These are phyloP conservation scores for Xylaria flabelliformis DNA, from an alignment of 495 filamentous ascomycete species.

Conservation along the genomic window DNA sequence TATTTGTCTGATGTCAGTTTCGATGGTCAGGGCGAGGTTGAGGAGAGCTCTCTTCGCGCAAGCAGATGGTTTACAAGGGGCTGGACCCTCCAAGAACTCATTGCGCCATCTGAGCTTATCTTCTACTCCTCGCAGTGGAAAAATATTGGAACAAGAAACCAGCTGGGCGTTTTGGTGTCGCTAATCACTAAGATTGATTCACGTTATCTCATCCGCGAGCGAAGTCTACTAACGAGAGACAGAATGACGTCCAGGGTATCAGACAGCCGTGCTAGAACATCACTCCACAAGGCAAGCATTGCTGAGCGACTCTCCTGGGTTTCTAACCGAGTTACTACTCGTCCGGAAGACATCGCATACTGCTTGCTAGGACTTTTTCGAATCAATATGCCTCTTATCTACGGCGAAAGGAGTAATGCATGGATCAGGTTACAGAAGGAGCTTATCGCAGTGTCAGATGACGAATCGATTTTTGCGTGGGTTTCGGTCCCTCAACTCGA, in stretches of 20 bases:
- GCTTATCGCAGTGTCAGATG: not conserved
- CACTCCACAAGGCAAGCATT: not conserved
- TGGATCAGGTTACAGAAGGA: not conserved
- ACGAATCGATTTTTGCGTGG: not conserved
- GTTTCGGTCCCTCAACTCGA: not conserved
- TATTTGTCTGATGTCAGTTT: not conserved
- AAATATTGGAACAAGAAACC: not conserved
- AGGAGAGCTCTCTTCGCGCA: not conserved
- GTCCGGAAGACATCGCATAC: constrained; percentile 31
- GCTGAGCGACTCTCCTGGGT: constrained; percentile 32
- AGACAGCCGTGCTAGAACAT: not conserved
- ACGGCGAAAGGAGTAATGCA: constrained; percentile 28
- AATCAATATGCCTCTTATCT: constrained; percentile 29
- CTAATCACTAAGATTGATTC: not conserved
- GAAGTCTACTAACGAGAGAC: not conserved
- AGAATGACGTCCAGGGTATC: not conserved
- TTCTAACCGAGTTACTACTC: constrained; percentile 18
- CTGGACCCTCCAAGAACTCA: not conserved
- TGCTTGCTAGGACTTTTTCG: constrained; percentile 29
- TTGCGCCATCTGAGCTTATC: not conserved
- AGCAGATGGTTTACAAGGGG: not conserved
- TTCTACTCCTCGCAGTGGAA: not conserved
- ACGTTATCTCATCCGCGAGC: not conserved
- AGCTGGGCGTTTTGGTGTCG: not conserved
- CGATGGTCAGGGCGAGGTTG: not conserved